Percentiles rank a stretch among this genome's conserved stretches.
Evolutionary conservation across 78 protist species (phyloP).

Genomic region (slime mould (Dictyostelium discoideum)): DNA sequence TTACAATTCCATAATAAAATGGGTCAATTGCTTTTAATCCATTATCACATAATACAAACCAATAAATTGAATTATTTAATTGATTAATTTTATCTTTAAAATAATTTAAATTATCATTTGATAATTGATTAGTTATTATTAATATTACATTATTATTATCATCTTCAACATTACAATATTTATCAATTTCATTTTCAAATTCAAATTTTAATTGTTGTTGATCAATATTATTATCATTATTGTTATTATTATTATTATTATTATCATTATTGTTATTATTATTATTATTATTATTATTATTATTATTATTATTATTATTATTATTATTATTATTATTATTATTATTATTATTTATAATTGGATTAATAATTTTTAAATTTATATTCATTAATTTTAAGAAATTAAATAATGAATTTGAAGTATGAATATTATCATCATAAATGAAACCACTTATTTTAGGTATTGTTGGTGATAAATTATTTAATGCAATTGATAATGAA

Average conservation of each 20-base stretch:
- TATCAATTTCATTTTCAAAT: background rate
- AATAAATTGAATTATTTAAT: background rate
- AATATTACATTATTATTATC: background rate
- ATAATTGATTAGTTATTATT: background rate
- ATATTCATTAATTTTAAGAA: background rate
- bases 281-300: no score
- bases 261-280: no score
- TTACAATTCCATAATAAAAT: slow-evolving; percentile 2
- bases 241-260: no score
- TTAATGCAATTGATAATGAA: background rate
- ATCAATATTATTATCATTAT: no score
- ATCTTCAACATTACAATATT: background rate
- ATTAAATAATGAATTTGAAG: background rate
- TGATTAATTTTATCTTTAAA: background rate
- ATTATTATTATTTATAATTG: background rate
- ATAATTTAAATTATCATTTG: slow-evolving; percentile 5
- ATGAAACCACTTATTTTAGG: background rate
- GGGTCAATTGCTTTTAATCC: background rate
- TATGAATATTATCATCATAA: slow-evolving; percentile 13
- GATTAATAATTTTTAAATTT: background rate
- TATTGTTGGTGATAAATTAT: background rate
- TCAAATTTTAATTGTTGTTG: background rate
- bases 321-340: no score
- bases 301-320: no score
- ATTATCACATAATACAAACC: slow-evolving; percentile 9